phyloP scores from a whole-genome alignment of 2,329 filamentous ascomycete species.

The Huntiella moniliformis region DNA sequence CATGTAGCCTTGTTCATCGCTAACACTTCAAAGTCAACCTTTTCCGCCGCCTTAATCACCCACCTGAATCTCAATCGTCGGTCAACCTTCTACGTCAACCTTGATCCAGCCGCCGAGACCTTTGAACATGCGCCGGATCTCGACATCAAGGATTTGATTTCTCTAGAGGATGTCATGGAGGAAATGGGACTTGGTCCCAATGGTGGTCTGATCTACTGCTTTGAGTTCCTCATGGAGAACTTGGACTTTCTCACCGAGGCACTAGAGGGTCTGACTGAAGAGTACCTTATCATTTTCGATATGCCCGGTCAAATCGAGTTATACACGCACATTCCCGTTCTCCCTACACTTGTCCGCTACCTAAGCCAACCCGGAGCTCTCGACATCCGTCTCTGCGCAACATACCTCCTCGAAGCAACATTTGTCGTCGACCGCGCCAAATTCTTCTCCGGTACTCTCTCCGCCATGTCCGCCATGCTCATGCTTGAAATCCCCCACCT shows the following conservation, averaged over 20 bases:
- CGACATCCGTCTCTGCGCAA: constrained; percentile 80
- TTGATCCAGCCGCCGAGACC: constrained; percentile 84
- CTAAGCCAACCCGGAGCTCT: constrained; percentile 61
- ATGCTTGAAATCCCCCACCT: constrained; percentile 95
- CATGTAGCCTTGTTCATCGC: constrained; percentile 18
- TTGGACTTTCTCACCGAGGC: constrained; percentile 78
- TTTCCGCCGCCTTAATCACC: constrained; percentile 83
- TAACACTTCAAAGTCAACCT: constrained; percentile 44
- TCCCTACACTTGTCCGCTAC: constrained; percentile 68
- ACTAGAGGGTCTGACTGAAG: constrained; percentile 71
- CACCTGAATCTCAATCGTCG: constrained; percentile 78
- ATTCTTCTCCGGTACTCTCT: constrained; percentile 89
- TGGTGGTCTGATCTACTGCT: constrained; percentile 86
- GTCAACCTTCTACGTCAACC: constrained; percentile 95
- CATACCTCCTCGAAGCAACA: constrained; percentile 86
- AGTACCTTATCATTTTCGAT: constrained; percentile 94
- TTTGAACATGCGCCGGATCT: constrained; percentile 85
- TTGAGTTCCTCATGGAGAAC: constrained; percentile 88
- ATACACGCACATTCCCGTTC: constrained; percentile 87
- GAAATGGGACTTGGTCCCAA: constrained; percentile 82
- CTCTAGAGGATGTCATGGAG: constrained; percentile 90
- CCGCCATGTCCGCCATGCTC: constrained; percentile 97
- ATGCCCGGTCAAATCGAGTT: constrained; percentile 98
- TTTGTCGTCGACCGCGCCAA: constrained; percentile 93
- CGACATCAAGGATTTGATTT: constrained; percentile 89